Percentiles rank a stretch among this genome's conserved stretches.
phyloP scores from a whole-genome alignment of 306 rosid species.

The Castanospermum australe region DNA sequence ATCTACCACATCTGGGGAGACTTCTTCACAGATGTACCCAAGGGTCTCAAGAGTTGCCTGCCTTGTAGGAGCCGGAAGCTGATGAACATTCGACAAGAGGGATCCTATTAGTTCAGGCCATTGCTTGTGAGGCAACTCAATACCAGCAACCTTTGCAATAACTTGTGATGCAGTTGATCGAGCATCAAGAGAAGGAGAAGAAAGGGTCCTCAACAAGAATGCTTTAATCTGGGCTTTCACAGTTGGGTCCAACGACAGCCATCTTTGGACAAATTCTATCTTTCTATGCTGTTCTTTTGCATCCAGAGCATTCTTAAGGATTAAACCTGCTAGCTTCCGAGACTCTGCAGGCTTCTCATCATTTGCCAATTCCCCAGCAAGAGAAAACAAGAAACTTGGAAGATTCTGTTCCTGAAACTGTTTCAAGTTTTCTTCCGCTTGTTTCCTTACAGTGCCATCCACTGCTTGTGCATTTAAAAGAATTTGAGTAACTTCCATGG shows the following conservation, averaged over 20 bases:
- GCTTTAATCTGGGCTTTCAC: slow-evolving; percentile 74
- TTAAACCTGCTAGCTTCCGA: slow-evolving; percentile 79
- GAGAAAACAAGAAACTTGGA: slow-evolving; percentile 79
- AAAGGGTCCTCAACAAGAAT: slow-evolving; percentile 69
- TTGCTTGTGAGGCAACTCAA: slow-evolving; percentile 86
- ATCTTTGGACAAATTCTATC: slow-evolving; percentile 75
- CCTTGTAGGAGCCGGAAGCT: slow-evolving; percentile 71
- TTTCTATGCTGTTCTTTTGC: slow-evolving; percentile 92
- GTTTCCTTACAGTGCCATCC: slow-evolving; percentile 70
- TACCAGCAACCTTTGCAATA: slow-evolving; percentile 89
- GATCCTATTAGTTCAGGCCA: slow-evolving; percentile 89
- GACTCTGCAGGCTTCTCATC: slow-evolving; percentile 91
- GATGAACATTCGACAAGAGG: slow-evolving; percentile 69
- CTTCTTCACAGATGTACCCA: slow-evolving; percentile 95
- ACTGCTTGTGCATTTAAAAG: slow-evolving; percentile 92
- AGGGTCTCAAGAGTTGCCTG: slow-evolving; percentile 95
- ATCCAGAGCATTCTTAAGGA: slow-evolving; percentile 92
- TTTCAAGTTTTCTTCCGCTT: slow-evolving; percentile 78
- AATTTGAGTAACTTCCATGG: slow-evolving; percentile 87
- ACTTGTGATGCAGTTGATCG: slow-evolving; percentile 91
- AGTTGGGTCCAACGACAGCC: slow-evolving; percentile 70
- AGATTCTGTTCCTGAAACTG: slow-evolving; percentile 94
- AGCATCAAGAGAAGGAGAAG: slow-evolving; percentile 73
- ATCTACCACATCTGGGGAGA: slow-evolving; percentile 69
- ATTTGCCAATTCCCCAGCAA: slow-evolving; percentile 86